A percentile compares a stretch with the other conserved stretches of the same genome.
Conservation (phyloP, 306 rosid species). For the Medicago lupulina region DNA sequence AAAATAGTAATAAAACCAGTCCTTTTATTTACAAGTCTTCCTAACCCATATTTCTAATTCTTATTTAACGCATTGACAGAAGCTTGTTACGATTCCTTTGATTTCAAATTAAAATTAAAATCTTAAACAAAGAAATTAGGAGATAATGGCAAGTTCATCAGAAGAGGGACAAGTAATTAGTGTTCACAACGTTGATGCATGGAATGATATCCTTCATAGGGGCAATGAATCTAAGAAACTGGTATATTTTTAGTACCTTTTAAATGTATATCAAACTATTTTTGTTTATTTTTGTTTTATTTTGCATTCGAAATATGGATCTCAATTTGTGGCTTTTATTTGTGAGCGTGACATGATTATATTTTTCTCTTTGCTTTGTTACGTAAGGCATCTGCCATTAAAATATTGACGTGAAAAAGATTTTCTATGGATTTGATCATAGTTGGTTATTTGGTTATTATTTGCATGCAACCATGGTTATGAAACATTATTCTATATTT, state of each 20-base stretch:
- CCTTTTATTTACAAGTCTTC: neutral
- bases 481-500: constrained; percentile 15
- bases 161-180: constrained; percentile 79
- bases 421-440: constrained; percentile 23
- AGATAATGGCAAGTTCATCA: constrained; percentile 53
- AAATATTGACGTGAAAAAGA: neutral
- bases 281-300: neutral
- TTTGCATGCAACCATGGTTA: neutral
- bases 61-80: constrained; percentile 35
- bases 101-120: neutral
- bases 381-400: neutral
- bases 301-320: constrained; percentile 22
- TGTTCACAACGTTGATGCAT: constrained; percentile 68
- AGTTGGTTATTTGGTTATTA: neutral
- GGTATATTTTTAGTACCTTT: neutral
- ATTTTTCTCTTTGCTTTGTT: constrained; percentile 14
- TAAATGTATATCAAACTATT: neutral
- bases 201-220: constrained; percentile 65
- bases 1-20: neutral
- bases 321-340: constrained; percentile 35
- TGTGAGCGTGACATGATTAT: constrained; percentile 18
- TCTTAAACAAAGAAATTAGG: neutral
- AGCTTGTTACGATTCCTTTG: neutral
- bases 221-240: constrained; percentile 72
- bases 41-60: neutral